These are phyloP conservation scores for Lupinus albus DNA, from an alignment of 306 rosid genomes.

Conservation along the genomic window DNA sequence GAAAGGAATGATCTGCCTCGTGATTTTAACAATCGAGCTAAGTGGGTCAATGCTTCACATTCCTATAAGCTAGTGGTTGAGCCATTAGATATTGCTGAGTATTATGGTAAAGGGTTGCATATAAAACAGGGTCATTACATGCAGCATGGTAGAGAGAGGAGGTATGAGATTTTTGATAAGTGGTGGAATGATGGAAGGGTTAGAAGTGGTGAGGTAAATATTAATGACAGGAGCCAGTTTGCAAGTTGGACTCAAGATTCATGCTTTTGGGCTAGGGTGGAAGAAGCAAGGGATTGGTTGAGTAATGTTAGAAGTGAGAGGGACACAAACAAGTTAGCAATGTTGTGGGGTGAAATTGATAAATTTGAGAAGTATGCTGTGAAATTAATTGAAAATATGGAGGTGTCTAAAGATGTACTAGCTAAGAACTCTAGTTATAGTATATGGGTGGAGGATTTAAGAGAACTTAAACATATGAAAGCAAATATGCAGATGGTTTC, in stretches of 20 bases:
- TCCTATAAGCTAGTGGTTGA: constrained; percentile 74
- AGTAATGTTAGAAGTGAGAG: constrained; percentile 56
- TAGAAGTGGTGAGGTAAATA: constrained; percentile 29
- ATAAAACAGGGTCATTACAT: constrained; percentile 67
- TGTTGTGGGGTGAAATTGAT: constrained; percentile 54
- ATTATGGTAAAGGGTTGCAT: constrained; percentile 58
- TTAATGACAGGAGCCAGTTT: constrained; percentile 54
- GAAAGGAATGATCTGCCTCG: constrained; percentile 65
- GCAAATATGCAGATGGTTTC: constrained; percentile 42
- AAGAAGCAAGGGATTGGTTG: constrained; percentile 86
- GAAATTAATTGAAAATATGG: constrained; percentile 52
- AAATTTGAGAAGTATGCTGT: constrained; percentile 62
- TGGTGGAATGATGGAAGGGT: constrained; percentile 68
- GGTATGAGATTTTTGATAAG: constrained; percentile 71
- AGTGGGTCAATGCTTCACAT: constrained; percentile 70
- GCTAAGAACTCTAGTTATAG: constrained; percentile 79
- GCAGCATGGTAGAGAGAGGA: constrained; percentile 70
- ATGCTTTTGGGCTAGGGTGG: constrained; percentile 89
- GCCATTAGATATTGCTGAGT: constrained; percentile 88
- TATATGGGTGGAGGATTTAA: constrained; percentile 55
- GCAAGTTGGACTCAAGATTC: constrained; percentile 89
- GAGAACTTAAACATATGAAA: constrained; percentile 50
- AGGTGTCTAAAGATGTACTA: constrained; percentile 76
- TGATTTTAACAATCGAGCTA: constrained; percentile 56
- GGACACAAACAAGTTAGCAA: constrained; percentile 44